Conservation (phyloP, 305 asterid species). For the Fraxinus sp. region DNA sequence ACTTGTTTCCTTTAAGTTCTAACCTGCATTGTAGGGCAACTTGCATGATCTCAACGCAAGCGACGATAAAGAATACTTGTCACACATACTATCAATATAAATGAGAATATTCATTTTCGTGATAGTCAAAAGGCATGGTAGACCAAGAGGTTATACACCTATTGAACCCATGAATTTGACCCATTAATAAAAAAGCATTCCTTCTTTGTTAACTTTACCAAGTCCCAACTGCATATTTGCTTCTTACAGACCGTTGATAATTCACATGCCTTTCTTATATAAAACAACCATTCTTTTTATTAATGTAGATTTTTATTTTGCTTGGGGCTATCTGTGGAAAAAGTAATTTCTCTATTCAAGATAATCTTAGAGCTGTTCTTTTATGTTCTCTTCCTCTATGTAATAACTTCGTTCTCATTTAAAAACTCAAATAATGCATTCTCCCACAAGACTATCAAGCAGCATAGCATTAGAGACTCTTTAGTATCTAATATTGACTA, state of each 20-base stretch:
- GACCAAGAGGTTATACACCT: neutral
- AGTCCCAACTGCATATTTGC: neutral
- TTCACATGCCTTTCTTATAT: neutral
- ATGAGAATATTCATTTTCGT: neutral
- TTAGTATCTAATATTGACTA: neutral
- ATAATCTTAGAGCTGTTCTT: neutral
- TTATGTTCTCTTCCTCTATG: neutral
- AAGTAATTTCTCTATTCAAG: neutral
- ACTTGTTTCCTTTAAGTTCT: conserved; percentile 65
- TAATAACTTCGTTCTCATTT: neutral
- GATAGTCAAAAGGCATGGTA: neutral
- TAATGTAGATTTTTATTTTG: neutral
- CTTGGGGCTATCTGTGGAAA: neutral
- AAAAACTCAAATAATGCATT: neutral
- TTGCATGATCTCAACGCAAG: neutral
- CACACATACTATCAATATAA: neutral
- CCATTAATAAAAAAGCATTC: neutral
- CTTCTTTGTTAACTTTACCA: neutral
- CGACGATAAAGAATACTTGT: neutral
- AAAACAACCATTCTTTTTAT: neutral
- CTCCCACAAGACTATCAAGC: neutral
- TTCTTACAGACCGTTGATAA: neutral
- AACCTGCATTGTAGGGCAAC: conserved; percentile 48
- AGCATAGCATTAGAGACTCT: neutral
- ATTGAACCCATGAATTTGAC: neutral